Conservation (phyloP, 192 early-diverging fungal species). For the Phycomyces blakesleeanus region DNA sequence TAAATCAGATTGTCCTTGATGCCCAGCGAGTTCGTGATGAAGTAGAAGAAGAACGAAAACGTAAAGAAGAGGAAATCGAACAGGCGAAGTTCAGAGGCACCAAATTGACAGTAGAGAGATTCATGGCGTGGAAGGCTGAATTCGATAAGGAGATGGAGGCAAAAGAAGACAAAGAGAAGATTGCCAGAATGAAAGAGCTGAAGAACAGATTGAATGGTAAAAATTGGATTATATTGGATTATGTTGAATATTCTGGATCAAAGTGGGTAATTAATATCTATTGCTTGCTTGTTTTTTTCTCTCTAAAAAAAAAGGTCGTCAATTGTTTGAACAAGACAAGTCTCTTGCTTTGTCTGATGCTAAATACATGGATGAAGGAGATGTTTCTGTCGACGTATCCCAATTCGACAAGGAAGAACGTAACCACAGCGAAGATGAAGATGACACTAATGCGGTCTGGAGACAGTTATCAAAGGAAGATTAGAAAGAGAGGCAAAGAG, state of each 20-base stretch:
- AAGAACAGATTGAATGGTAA: constrained; percentile 28
- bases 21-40: constrained; percentile 48
- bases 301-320: too few relatives aligned
- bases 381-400: constrained; percentile 78
- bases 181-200: constrained; percentile 38
- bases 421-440: constrained; percentile 59
- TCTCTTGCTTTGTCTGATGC: constrained; percentile 80
- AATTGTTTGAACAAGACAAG: constrained; percentile 90
- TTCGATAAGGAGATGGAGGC: constrained; percentile 72
- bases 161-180: constrained; percentile 42
- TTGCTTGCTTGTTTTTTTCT: not conserved
- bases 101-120: constrained; percentile 71
- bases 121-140: constrained; percentile 72
- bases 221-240: too few relatives aligned
- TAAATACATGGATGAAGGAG: constrained; percentile 78
- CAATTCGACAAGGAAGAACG: constrained; percentile 67
- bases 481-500: too few relatives aligned
- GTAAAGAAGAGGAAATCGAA: constrained; percentile 69
- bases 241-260: too few relatives aligned
- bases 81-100: constrained; percentile 77
- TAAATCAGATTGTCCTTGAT: constrained; percentile 57
- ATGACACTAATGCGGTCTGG: constrained; percentile 57
- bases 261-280: not conserved
- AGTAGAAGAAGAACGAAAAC: constrained; percentile 46
- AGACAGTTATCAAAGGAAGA: constrained; percentile 29